Conservation (phyloP, 2,329 filamentous ascomycete species). For the Periconia sp. region DNA sequence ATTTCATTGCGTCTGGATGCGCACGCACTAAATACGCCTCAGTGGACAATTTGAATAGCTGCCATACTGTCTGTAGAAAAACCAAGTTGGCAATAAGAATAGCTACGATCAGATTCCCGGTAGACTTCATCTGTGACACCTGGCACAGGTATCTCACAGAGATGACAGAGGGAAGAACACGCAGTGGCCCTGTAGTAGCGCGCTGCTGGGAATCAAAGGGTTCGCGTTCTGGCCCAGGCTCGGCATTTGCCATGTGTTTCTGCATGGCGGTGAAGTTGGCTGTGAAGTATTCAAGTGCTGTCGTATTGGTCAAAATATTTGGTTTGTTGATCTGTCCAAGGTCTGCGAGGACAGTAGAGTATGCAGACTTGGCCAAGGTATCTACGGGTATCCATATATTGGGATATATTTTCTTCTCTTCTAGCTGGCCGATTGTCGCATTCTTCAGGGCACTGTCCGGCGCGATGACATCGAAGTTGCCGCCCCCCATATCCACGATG, state of each 20-base stretch:
- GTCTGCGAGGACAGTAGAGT: neutral
- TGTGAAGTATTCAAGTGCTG: neutral
- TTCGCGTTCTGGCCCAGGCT: neutral
- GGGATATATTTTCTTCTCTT: no score
- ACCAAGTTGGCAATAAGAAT: neutral
- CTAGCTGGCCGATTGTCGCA: neutral
- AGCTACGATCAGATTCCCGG: neutral
- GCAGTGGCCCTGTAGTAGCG: neutral
- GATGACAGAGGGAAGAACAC: neutral
- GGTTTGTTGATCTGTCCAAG: neutral
- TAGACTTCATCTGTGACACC: neutral
- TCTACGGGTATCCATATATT: neutral
- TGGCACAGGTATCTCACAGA: conserved; percentile 1
- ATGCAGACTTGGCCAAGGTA: neutral
- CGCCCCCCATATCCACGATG: neutral
- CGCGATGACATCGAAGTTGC: no score
- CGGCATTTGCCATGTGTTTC: neutral
- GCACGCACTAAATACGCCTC: no score
- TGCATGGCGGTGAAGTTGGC: neutral
- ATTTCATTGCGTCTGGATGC: no score
- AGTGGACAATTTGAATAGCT: no score
- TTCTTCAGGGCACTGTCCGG: no score
- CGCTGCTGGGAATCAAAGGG: neutral
- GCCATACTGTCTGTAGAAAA: neutral
- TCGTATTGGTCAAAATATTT: neutral